Base-by-base conservation (phyloP, 2,329 filamentous ascomycete species). In the Aspergillus ustus region DNA sequence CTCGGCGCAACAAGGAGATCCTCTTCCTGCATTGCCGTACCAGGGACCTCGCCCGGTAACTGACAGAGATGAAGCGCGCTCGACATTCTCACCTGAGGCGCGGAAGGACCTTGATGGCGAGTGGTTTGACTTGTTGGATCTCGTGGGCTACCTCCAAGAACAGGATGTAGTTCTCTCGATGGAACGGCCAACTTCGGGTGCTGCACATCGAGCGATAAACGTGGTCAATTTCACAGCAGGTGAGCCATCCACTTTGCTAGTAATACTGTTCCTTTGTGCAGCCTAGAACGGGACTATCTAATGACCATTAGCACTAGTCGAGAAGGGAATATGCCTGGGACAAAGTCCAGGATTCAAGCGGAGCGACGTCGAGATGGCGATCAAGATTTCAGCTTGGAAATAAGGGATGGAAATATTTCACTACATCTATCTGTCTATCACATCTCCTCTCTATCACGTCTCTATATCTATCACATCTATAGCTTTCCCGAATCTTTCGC, bases 61-160 rank as follows among this genome's bases (percentile, higher is more conserved):
- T 3, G 25, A 3, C 4, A 25, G 6, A 15, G 2, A 8, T 28
- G 15, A 6, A 8, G 6, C 37, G 11, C n/a, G n/a, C 13, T 55
- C 59, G 51, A 22, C 53, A 9, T 43, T 60, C 22, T 48, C 61
- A 19, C 22, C 49, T 28, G 58, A 57, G 46, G 49, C 58, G 19
- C 49, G 29, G 25, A 34, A 58, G 11, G 56, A 62, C 20, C 52
- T 63, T n/a, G 49, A 64, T 19, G 61, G 63, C 13, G 59, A 66
- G 54, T 66, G 63, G 63, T 64, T 66, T 45, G 56, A 63, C 22
- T 48, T 66, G 40, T 49, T 58, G 13, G 63, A 66, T 58, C 49
- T 66, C 13, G 37, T 57, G 37, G 59, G 59, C 4, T 66, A 62
- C 57, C 55, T 66, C 9, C 57, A 37, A 5, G 56, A 66, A 28